These are phyloP conservation scores for Penicillium occitanis DNA, from an alignment of 2,329 filamentous ascomycete species.

Conservation along the genomic window DNA sequence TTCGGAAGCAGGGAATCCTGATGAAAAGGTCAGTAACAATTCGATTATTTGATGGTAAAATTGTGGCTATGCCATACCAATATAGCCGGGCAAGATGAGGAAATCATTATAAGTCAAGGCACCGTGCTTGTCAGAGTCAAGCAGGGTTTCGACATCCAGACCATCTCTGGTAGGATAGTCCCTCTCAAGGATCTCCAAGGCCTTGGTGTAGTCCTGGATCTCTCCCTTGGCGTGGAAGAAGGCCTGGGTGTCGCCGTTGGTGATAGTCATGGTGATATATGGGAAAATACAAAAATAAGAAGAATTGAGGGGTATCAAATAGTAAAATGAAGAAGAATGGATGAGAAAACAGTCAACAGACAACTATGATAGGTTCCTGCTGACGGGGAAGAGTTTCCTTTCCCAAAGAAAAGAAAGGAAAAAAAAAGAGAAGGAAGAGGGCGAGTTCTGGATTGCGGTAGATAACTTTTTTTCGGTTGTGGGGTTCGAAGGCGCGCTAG, in stretches of 20 bases:
- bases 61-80: conserved; percentile 57
- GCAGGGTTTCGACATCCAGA: conserved; percentile 78
- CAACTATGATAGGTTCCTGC: conserved; percentile 48
- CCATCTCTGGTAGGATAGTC: conserved; percentile 82
- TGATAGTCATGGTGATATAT: conserved; percentile 64
- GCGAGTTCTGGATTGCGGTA: background rate
- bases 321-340: conserved; percentile 24
- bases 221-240: conserved; percentile 50
- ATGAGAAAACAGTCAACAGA: conserved; percentile 47
- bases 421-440: conserved; percentile 27
- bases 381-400: conserved; percentile 62
- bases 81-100: conserved; percentile 92
- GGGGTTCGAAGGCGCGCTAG: conserved; percentile 18
- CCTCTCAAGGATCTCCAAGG: conserved; percentile 72
- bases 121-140: conserved; percentile 88
- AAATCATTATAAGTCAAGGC: conserved; percentile 99
- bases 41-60: background rate
- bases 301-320: conserved; percentile 24
- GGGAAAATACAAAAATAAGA: conserved; percentile 14
- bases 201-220: conserved; percentile 71
- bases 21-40: conserved; percentile 19
- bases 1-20: conserved; percentile 84
- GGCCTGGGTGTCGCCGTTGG: conserved; percentile 62
- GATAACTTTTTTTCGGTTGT: conserved; percentile 21
- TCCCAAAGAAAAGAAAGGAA: conserved; percentile 55